These are phyloP conservation scores for Cryphonectria parasitica DNA, from an alignment of 2,329 filamentous ascomycete species.

Conservation along the genomic window DNA sequence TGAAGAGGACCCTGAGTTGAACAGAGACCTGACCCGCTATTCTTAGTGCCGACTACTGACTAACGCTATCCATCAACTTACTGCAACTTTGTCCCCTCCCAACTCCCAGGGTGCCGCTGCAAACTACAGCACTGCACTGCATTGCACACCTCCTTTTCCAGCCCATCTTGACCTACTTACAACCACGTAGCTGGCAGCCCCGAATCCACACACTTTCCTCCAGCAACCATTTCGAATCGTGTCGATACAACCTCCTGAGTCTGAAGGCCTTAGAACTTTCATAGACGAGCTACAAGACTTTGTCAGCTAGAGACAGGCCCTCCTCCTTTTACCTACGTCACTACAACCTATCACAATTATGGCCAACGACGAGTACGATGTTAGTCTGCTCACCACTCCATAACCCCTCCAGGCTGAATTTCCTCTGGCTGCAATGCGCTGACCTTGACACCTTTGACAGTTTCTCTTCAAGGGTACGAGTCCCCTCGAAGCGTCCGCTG, in stretches of 20 bases:
- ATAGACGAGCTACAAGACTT: slow-evolving; percentile 32
- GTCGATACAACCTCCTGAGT: slow-evolving; percentile 11
- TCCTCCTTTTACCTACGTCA: slow-evolving; percentile 30
- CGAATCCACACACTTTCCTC: slow-evolving; percentile 22
- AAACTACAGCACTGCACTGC: slow-evolving; percentile 24
- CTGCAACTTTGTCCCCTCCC: slow-evolving; percentile 23
- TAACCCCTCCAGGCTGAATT: slow-evolving; percentile 34
- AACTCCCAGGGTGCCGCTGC: slow-evolving; percentile 14
- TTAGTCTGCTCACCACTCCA: slow-evolving; percentile 55
- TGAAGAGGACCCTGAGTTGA: slow-evolving; percentile 16
- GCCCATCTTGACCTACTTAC: slow-evolving; percentile 14
- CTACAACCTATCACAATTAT: slow-evolving; percentile 59
- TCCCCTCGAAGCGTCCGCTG: slow-evolving; percentile 26
- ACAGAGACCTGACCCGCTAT: slow-evolving; percentile 13
- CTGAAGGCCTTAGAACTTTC: slow-evolving; percentile 31
- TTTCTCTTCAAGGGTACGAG: slow-evolving; percentile 96
- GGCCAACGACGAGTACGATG: slow-evolving; percentile 99
- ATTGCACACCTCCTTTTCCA: slow-evolving; percentile 30
- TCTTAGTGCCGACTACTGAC: slow-evolving; percentile 26
- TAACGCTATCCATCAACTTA: slow-evolving; percentile 24
- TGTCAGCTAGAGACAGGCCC: slow-evolving; percentile 29
- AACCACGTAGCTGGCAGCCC: slow-evolving; percentile 26
- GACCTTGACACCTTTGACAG: slow-evolving; percentile 54
- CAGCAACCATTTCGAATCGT: slow-evolving; percentile 4
- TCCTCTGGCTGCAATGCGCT: slow-evolving; percentile 32